phyloP scores from a whole-genome alignment of 129 eudicot species.

The Flaveria ramosissima region DNA sequence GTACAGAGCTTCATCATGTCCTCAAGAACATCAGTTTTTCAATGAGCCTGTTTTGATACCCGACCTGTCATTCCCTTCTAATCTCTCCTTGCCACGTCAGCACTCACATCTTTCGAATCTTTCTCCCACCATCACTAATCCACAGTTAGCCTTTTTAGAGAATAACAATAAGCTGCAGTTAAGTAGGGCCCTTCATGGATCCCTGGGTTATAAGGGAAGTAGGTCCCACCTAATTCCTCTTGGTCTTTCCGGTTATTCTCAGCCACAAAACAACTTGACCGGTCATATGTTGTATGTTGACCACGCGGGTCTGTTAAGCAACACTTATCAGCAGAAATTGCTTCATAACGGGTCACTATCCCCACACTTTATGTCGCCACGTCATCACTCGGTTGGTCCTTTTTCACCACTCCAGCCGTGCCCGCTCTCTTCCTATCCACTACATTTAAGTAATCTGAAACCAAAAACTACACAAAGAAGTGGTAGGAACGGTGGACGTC shows the following conservation, averaged over 20 bases:
- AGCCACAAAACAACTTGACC: slow-evolving; percentile 61
- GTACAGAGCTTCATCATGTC: slow-evolving; percentile 89
- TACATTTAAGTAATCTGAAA: slow-evolving; percentile 63
- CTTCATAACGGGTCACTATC: slow-evolving; percentile 63
- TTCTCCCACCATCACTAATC: slow-evolving; percentile 46
- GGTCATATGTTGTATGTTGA: slow-evolving; percentile 67
- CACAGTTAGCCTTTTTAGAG: slow-evolving; percentile 53
- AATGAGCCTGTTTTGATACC: slow-evolving; percentile 62
- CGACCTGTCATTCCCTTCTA: slow-evolving; percentile 66
- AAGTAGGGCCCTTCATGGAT: slow-evolving; percentile 51
- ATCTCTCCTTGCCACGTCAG: slow-evolving; percentile 50
- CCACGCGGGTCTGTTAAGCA: slow-evolving; percentile 67
- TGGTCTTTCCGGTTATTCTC: slow-evolving; percentile 47
- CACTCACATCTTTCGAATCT: slow-evolving; percentile 44
- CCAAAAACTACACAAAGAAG: slow-evolving; percentile 47
- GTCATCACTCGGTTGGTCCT: slow-evolving; percentile 59
- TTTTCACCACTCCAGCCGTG: slow-evolving; percentile 52
- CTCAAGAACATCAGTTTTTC: slow-evolving; percentile 53
- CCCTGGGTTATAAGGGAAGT: slow-evolving; percentile 50
- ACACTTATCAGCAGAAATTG: slow-evolving; percentile 64
- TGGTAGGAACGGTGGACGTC: slow-evolving; percentile 48
- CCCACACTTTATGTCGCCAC: slow-evolving; percentile 50
- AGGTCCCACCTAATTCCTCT: slow-evolving; percentile 50
- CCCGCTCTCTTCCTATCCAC: slow-evolving; percentile 54
- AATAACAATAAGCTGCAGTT: slow-evolving; percentile 49